Evolutionary conservation across 129 eudicot genomes (phyloP).

Genomic region (Deinandra increscens): DNA sequence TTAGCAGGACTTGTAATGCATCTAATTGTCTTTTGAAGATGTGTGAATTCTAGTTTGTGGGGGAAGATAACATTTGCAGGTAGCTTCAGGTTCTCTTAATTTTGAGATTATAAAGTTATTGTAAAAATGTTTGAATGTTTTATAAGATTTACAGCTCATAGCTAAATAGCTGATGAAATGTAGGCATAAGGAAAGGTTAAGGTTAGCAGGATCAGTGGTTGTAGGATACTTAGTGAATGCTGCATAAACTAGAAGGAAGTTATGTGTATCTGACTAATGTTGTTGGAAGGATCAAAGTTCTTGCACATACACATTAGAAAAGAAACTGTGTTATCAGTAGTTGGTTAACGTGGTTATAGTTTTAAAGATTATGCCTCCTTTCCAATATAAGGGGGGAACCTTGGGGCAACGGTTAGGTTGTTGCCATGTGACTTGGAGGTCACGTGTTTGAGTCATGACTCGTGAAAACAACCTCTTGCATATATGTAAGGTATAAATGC

Average conservation of each 20-base stretch:
- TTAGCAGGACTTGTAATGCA: background rate
- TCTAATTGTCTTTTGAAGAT: conserved; percentile 2
- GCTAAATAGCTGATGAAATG: background rate
- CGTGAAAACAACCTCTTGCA: too few species aligned
- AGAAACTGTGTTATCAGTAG: background rate
- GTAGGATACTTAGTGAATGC: background rate
- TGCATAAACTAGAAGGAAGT: conserved; percentile 3
- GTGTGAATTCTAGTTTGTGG: conserved; percentile 1
- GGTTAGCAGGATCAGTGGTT: conserved; percentile 1
- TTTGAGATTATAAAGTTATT: background rate
- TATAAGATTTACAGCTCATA: background rate
- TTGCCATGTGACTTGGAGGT: too few species aligned
- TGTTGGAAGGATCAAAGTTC: conserved; percentile 14
- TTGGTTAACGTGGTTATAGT: background rate
- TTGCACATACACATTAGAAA: background rate
- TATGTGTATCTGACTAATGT: background rate
- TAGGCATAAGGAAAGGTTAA: background rate
- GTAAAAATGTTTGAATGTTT: background rate
- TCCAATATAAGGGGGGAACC: too few species aligned
- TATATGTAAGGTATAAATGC: too few species aligned
- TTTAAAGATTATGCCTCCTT: background rate
- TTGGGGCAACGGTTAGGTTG: too few species aligned
- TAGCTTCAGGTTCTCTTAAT: background rate
- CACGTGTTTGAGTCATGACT: too few species aligned
- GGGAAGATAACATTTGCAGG: background rate